Base-by-base conservation (phyloP, 2,329 filamentous ascomycete species). In the Colletotrichum phormii region DNA sequence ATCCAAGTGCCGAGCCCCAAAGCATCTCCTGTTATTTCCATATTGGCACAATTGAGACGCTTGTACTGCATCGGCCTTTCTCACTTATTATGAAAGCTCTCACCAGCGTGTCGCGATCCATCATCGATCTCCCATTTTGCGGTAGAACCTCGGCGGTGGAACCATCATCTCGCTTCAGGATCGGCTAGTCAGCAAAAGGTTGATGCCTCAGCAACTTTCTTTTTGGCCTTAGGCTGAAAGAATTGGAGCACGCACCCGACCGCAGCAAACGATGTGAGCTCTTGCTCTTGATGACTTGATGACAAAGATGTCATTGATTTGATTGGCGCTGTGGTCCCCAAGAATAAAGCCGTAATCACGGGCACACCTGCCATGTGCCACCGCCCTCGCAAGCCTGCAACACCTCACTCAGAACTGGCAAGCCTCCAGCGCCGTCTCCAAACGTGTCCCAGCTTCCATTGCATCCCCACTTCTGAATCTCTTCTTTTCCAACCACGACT, bases 11-110 rank as follows among this genome's bases (percentile, higher is more conserved):
- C 26, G 29, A 15, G 24, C 18, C 29, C 22, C 11, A 54, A 33
- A 46, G 35, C 55, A 72, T 70, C 55, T 64, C 66, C 66, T 55
- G 42, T 70, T 70, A 64, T 72, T 64, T 61, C 70, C 66, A 72
- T 53, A 63, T 61, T 61, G 54, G 11, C 49, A 31, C 54, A 57
- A 24, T n/a, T 18, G 24, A 12, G 29, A 49, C 42, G 42, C n/a
- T 9, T 49, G 42, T 22, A 46, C 37, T 22, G 18, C 54, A 65
- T 37, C 29, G 53, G 18, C 29, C 24, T 53, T 57, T n/a, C 49
- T 42, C 18, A n/a, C 42, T 11, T 42, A 3, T 46, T 58, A 22
- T 24, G 64, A 55, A 42, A 49, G 54, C 55, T 31, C 54, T 46
- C 22, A 59, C 54, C 59, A 53, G 54, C 15, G 2, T 31, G 26